Percentiles rank a stretch among this genome's conserved stretches.
Evolutionary conservation across 2,329 filamentous ascomycete genomes (phyloP).

Genomic region (Nothophaeocryptopus gaeumannii): DNA sequence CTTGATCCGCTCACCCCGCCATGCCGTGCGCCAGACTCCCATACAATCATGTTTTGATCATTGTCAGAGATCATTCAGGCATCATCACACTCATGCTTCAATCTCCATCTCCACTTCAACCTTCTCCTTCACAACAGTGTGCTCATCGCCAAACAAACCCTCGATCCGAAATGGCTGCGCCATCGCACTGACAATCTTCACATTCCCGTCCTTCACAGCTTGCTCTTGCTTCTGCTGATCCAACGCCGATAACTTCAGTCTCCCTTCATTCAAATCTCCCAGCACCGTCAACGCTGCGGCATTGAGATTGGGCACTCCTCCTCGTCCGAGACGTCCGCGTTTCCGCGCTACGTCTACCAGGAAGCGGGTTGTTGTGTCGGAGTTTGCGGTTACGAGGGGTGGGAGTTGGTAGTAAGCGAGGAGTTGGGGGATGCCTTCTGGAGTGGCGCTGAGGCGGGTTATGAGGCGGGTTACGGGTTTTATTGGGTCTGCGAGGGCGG

Average conservation of each 20-base stretch:
- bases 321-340: conserved; percentile 80
- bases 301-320: conserved; percentile 83
- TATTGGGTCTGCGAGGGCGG: conserved; percentile 88
- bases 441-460: conserved; percentile 69
- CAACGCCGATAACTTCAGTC: conserved; percentile 57
- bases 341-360: conserved; percentile 92
- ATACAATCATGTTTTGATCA: too few relatives aligned
- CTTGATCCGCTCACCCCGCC: too few relatives aligned
- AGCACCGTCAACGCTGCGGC: conserved; percentile 89
- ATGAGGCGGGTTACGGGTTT: conserved; percentile 84
- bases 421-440: conserved; percentile 73
- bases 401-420: conserved; percentile 81
- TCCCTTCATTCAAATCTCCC: conserved; percentile 93
- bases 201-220: conserved; percentile 59
- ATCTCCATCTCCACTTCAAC: conserved; percentile 28
- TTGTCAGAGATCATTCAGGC: too few relatives aligned
- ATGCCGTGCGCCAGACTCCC: too few relatives aligned
- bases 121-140: conserved; percentile 18
- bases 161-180: conserved; percentile 93
- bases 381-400: conserved; percentile 65
- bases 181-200: conserved; percentile 89
- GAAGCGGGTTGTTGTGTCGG: conserved; percentile 84
- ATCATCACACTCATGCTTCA: conserved; percentile 15
- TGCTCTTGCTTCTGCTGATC: conserved; percentile 31
- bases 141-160: conserved; percentile 76